A percentile compares a stretch with the other conserved stretches of the same genome.
phyloP scores from a whole-genome alignment of 257 asterid genomes.

The Nicotiana otophora region DNA sequence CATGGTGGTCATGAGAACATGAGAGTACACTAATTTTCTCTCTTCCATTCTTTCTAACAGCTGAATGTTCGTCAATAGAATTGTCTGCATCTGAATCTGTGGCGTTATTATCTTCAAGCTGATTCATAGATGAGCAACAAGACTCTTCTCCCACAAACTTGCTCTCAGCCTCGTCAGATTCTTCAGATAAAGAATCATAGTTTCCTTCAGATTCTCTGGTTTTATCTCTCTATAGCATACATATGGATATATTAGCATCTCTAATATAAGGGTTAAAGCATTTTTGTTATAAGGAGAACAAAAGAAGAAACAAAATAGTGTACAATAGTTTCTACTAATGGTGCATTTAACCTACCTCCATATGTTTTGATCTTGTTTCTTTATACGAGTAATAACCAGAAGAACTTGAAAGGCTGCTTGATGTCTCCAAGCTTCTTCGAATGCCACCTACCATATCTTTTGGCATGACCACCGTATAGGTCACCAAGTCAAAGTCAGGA shows the following conservation, averaged over 20 bases:
- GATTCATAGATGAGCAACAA: slow-evolving; percentile 26
- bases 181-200: slow-evolving; percentile 57
- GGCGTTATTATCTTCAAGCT: slow-evolving; percentile 30
- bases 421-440: slow-evolving; percentile 66
- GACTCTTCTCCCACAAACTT: slow-evolving; percentile 55
- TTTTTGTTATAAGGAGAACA: neutral
- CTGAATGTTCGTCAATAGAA: slow-evolving; percentile 24
- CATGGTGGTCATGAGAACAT: slow-evolving; percentile 6
- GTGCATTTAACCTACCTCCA: slow-evolving; percentile 34
- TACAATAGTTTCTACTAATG: neutral
- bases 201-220: slow-evolving; percentile 25
- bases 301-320: neutral
- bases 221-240: slow-evolving; percentile 31
- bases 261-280: neutral
- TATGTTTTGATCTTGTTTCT: slow-evolving; percentile 31
- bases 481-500: slow-evolving; percentile 75
- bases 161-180: slow-evolving; percentile 87
- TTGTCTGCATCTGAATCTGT: slow-evolving; percentile 36
- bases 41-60: slow-evolving; percentile 10
- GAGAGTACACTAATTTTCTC: slow-evolving; percentile 4
- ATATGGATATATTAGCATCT: slow-evolving; percentile 13
- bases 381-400: slow-evolving; percentile 45
- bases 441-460: slow-evolving; percentile 72
- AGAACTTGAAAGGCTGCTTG: slow-evolving; percentile 63
- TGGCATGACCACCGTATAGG: slow-evolving; percentile 64